Base-by-base conservation (phyloP, 345 rosid genomes). In the Mercurialis annua region DNA sequence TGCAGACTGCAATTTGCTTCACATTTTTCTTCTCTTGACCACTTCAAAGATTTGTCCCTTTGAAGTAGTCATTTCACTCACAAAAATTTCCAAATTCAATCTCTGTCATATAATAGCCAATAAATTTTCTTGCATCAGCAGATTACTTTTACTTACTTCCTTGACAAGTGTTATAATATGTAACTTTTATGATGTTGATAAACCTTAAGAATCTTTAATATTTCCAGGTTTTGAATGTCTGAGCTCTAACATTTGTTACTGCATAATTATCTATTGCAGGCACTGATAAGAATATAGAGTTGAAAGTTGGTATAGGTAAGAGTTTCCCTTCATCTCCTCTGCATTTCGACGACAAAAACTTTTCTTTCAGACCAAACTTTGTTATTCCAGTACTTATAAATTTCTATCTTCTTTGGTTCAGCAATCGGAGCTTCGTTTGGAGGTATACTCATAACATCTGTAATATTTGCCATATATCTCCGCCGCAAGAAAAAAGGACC, bases 401-500 rank as follows among this genome's bases (percentile, higher is more conserved):
- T 12, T 49, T 31, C 9, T 42, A 15, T 14, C 42, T 54, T 14
- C 24, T 30, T 47, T 14, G 2, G 18, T n/a, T 24, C 78, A 87
- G 96, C 78, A 70, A 10, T 49, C 44, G 57, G 0, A 2, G 57
- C 82, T 2, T 73, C 7, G 0, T 0, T 68, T 10, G 65, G 34
- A 31, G 81, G 86, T 24, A 27, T 75, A 63, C 2, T 9, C 2
- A 2, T 62, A 12, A 66, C 77, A 52, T 50, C 68, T 67, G 43
- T 68, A 0, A 0, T 3, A 17, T 73, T 70, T 62, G 58, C 14
- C 40, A 54, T 74, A 48, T 81, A 67, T 55, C 73, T 23, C 10
- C 79, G 61, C 53, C 71, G 65, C 59, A 80, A 68, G 27, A 80
- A 65, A 1, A 82, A 71, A 54, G 5, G 40, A 36, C 63, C 76